phyloP scores from a whole-genome alignment of 2,329 filamentous ascomycete species.

The Trichoderma harzianum region DNA sequence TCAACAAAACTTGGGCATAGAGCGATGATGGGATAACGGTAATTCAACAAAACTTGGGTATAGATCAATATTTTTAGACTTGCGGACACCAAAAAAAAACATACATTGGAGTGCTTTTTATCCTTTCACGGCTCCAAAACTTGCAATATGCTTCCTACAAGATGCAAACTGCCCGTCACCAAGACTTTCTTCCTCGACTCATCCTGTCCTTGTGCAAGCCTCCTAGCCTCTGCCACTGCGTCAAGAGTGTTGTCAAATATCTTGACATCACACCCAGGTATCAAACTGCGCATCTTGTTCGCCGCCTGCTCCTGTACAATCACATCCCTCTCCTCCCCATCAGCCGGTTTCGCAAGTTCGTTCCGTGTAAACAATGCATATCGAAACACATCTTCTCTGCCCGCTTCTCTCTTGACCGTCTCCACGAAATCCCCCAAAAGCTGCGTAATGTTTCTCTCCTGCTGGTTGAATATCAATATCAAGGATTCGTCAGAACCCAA shows the following conservation, averaged over 20 bases:
- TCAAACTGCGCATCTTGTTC: constrained; percentile 54
- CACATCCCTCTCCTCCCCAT: constrained; percentile 42
- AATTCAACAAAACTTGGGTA: not conserved
- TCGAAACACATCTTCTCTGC: constrained; percentile 52
- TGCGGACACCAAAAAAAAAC: not conserved
- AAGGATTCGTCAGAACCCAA: constrained; percentile 33
- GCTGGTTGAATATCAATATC: constrained; percentile 87
- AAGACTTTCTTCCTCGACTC: constrained; percentile 51
- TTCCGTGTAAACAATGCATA: constrained; percentile 82
- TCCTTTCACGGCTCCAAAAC: constrained; percentile 53
- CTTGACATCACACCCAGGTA: constrained; percentile 42
- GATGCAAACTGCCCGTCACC: constrained; percentile 79
- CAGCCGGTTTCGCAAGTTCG: constrained; percentile 33
- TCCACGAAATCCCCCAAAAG: constrained; percentile 62
- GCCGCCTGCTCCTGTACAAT: constrained; percentile 67
- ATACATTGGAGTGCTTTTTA: not conserved
- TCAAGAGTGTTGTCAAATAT: constrained; percentile 69
- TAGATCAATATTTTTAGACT: not conserved
- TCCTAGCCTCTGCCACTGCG: constrained; percentile 58
- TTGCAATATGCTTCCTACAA: constrained; percentile 76
- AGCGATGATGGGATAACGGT: not conserved
- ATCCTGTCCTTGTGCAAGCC: constrained; percentile 37
- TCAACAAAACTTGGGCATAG: not conserved
- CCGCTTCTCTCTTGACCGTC: constrained; percentile 45
- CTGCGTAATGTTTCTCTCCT: constrained; percentile 70